Conservation (phyloP, 1,284 basidiomycete species). For the Irpex sp. region DNA sequence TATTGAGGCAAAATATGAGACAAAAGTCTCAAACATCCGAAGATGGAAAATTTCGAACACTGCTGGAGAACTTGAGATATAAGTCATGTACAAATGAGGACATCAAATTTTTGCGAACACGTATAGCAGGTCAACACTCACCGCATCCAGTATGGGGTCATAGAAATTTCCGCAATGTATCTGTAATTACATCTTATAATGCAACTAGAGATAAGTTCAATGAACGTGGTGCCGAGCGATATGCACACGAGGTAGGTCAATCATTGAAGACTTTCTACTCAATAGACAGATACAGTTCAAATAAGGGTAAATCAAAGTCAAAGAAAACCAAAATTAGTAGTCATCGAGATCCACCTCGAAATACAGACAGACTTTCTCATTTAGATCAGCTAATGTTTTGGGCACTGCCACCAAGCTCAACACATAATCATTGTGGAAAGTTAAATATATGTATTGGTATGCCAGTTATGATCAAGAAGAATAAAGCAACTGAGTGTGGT, state of each 20-base stretch:
- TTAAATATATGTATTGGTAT: constrained; percentile 37
- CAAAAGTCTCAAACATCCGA: constrained; percentile 21
- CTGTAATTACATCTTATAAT: constrained; percentile 32
- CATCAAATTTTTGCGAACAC: constrained; percentile 25
- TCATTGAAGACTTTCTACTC: constrained; percentile 26
- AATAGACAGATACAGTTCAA: constrained; percentile 17
- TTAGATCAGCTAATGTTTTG: constrained; percentile 26
- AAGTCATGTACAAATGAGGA: constrained; percentile 31
- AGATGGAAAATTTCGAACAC: constrained; percentile 25
- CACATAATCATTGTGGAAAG: constrained; percentile 25
- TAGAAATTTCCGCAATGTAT: too few relatives aligned
- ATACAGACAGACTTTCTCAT: constrained; percentile 6
- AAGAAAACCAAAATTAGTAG: background rate
- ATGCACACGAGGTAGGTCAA: constrained; percentile 28
- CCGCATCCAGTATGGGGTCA: too few relatives aligned
- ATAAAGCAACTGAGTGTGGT: constrained; percentile 34
- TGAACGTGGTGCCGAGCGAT: constrained; percentile 20
- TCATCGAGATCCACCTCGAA: background rate
- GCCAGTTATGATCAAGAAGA: constrained; percentile 36
- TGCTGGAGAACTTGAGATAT: constrained; percentile 33
- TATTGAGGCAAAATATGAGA: constrained; percentile 26
- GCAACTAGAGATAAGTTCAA: constrained; percentile 32
- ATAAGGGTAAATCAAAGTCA: background rate
- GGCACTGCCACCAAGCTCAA: constrained; percentile 19
- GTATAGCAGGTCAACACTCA: constrained; percentile 11